phyloP scores from a whole-genome alignment of 345 rosid species.

The Citrus sinensis region DVS_A1.0 CM039162.1:26423501-26424000 shows the following conservation, averaged over 20 bases:
- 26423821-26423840: constrained; percentile 62
- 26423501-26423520: not conserved
- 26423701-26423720: constrained; percentile 53
- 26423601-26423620: constrained; percentile 53
- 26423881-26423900: not conserved
- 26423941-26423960: not conserved
- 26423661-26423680: not conserved
- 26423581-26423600: constrained; percentile 89
- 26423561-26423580: constrained; percentile 72
- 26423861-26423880: constrained; percentile 72
- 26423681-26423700: not conserved
- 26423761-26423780: constrained; percentile 74
- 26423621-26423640: constrained; percentile 1
- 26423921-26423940: not conserved
- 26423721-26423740: constrained; percentile 78
- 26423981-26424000: not conserved
- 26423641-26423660: constrained; percentile 2
- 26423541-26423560: constrained; percentile 68
- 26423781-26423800: constrained; percentile 94
- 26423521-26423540: constrained; percentile 24
- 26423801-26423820: constrained; percentile 70
- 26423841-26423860: constrained; percentile 64
- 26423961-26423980: not conserved
- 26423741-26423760: constrained; percentile 66
- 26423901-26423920: not conserved